Conservation (phyloP, 2,329 filamentous ascomycete genomes). For the Microthyrium microscopicum region DNA sequence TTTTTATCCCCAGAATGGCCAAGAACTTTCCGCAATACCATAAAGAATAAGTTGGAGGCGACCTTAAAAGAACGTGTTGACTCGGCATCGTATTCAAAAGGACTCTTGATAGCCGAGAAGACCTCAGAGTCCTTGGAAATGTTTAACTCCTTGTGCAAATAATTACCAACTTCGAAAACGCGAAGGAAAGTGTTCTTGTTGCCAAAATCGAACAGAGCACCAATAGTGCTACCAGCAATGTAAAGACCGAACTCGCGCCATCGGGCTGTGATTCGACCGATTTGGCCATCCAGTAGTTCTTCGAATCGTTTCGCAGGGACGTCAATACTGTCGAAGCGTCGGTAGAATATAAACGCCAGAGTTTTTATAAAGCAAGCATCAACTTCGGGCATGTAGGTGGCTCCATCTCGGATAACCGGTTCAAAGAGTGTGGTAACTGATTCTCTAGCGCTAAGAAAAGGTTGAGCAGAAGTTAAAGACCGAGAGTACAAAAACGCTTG, state of each 20-base stretch:
- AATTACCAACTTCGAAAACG: slow-evolving; percentile 14
- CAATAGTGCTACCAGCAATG: slow-evolving; percentile 40
- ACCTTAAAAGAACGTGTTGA: slow-evolving; percentile 11
- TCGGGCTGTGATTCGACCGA: slow-evolving; percentile 32
- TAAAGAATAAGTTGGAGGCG: slow-evolving; percentile 26
- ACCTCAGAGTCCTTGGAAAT: not conserved
- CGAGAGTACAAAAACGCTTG: slow-evolving; percentile 61
- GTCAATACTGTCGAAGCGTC: no score
- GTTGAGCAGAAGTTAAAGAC: slow-evolving; percentile 48
- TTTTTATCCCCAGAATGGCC: no score
- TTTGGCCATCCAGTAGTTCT: slow-evolving; percentile 37
- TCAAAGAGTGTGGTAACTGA: slow-evolving; percentile 53
- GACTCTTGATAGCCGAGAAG: not conserved
- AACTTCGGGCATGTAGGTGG: slow-evolving; percentile 23
- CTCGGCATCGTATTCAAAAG: slow-evolving; percentile 7
- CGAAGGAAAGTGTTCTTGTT: slow-evolving; percentile 31
- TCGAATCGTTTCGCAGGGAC: slow-evolving; percentile 29
- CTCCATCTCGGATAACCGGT: slow-evolving; percentile 22
- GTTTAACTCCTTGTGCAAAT: not conserved
- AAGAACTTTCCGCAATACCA: no score
- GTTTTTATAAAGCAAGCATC: slow-evolving; percentile 47
- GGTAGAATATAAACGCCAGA: slow-evolving; percentile 50
- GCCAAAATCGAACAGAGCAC: slow-evolving; percentile 38
- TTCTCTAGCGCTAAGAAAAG: slow-evolving; percentile 51
- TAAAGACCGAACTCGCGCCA: slow-evolving; percentile 43